Percentiles rank a stretch among this genome's conserved stretches.
phyloP scores from a whole-genome alignment of 768 basidiomycete species.

The Xerocomellus chrysenteron region DNA sequence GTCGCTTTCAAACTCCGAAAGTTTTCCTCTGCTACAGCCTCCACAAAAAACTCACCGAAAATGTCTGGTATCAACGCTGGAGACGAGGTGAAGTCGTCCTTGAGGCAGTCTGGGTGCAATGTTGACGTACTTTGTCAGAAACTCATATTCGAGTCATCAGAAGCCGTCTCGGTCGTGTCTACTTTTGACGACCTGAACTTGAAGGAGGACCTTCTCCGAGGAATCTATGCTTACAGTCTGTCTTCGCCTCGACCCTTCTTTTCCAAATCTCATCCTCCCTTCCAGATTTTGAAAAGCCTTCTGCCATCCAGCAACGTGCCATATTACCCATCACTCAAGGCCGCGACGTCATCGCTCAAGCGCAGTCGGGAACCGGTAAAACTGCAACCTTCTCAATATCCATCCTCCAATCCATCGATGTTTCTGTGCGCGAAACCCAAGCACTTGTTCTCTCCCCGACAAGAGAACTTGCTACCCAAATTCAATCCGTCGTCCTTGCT shows the following conservation, averaged over 20 bases:
- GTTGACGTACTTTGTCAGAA: conserved; percentile 46
- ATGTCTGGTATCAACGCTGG: conserved; percentile 84
- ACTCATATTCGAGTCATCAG: conserved; percentile 94
- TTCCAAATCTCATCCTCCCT: conserved; percentile 2
- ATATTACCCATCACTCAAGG: conserved; percentile 95
- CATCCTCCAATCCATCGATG: conserved; percentile 97
- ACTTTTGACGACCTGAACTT: conserved; percentile 89
- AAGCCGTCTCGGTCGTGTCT: conserved; percentile 84
- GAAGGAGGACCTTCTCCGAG: conserved; percentile 93
- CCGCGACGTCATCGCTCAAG: conserved; percentile 98
- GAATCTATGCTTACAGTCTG: conserved; percentile 97
- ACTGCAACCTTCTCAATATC: conserved; percentile 99
- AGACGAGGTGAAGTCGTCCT: conserved; percentile 65
- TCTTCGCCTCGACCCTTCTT: conserved; percentile 8
- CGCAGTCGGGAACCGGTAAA: conserved; percentile 99
- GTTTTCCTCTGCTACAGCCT: conserved; percentile 34
- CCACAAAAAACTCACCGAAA: conserved; percentile 38
- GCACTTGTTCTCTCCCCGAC: conserved; percentile 96
- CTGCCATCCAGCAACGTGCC: conserved; percentile 97
- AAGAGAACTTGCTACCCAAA: conserved; percentile 98
- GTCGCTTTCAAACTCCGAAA: conserved; percentile 56
- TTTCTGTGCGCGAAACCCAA: conserved; percentile 91
- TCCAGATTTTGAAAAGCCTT: conserved; percentile 94
- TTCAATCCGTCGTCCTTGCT: conserved; percentile 94
- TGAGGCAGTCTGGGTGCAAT: neutral